Evolutionary conservation across 495 filamentous ascomycete species (phyloP).

Genomic region (Astrocystis sublimbata): DNA sequence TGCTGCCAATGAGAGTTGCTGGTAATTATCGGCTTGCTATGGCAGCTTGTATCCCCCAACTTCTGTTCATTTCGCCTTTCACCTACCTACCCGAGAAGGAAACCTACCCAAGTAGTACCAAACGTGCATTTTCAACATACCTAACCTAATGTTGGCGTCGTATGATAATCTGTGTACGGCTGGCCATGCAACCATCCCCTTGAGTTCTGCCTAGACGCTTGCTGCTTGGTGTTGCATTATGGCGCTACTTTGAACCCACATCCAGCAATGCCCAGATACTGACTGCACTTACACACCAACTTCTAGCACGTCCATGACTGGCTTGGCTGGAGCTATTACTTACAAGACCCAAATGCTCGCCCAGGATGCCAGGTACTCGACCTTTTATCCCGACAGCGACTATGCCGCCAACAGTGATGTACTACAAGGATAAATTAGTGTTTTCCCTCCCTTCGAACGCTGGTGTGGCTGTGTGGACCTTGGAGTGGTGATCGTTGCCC

Average conservation of each 20-base stretch:
- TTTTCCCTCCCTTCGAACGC: background rate
- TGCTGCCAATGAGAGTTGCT: background rate
- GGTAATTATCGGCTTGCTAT: background rate
- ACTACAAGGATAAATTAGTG: background rate
- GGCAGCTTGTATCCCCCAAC: background rate
- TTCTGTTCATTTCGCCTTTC: too few relatives aligned
- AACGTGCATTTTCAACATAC: background rate
- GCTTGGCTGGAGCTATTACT: too few relatives aligned
- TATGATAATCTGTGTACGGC: background rate
- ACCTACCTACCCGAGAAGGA: background rate
- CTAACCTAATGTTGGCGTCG: background rate
- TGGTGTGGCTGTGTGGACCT: conserved; percentile 14
- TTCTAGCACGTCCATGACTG: too few relatives aligned
- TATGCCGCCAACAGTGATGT: background rate
- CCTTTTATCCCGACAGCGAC: background rate
- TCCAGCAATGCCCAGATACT: too few relatives aligned
- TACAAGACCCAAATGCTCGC: too few relatives aligned
- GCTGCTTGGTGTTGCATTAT: too few relatives aligned
- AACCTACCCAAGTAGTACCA: background rate
- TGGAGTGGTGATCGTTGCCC: conserved; percentile 10
- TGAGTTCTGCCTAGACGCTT: too few relatives aligned
- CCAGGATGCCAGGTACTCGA: background rate
- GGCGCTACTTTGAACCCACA: too few relatives aligned
- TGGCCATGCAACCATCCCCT: background rate
- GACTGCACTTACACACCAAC: too few relatives aligned